phyloP scores from a whole-genome alignment of 805 yeast genomes.

The Ogataea nitratoaversa region DNA sequence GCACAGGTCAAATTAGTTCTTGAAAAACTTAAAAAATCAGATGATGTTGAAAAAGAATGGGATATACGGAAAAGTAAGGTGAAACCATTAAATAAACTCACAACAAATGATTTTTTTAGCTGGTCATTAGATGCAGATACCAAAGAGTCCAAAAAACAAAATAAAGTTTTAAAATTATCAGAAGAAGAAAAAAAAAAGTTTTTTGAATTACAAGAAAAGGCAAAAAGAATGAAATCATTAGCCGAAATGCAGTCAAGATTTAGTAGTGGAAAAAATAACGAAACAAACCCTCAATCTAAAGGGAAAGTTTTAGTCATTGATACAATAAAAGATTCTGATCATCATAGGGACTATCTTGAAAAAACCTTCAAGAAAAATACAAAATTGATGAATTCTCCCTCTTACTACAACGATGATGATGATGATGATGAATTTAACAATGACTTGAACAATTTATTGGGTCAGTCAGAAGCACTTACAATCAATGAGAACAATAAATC shows the following conservation, averaged over 20 bases:
- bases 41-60: constrained; percentile 7
- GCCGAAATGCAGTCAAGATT: constrained; percentile 10
- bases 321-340: constrained; percentile 10
- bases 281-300: constrained; percentile 1
- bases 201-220: constrained; percentile 17
- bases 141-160: not conserved
- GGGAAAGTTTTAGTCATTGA: constrained; percentile 15
- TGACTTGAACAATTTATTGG: not conserved
- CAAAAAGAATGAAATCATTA: constrained; percentile 19
- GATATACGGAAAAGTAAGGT: not conserved
- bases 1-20: constrained; percentile 7
- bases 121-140: constrained; percentile 9
- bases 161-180: constrained; percentile 8
- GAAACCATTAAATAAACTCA: constrained; percentile 6
- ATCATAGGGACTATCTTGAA: not conserved
- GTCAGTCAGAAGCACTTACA: not conserved
- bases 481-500: no score
- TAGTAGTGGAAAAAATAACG: not conserved
- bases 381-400: not conserved
- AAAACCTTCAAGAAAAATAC: not conserved
- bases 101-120: constrained; percentile 9
- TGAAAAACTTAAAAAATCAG: constrained; percentile 5
- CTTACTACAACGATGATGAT: not conserved
- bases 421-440: not conserved
- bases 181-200: constrained; percentile 22